These are phyloP conservation scores for Nemania sp. DNA, from an alignment of 2,329 filamentous ascomycete genomes.

Conservation along the genomic window DNA sequence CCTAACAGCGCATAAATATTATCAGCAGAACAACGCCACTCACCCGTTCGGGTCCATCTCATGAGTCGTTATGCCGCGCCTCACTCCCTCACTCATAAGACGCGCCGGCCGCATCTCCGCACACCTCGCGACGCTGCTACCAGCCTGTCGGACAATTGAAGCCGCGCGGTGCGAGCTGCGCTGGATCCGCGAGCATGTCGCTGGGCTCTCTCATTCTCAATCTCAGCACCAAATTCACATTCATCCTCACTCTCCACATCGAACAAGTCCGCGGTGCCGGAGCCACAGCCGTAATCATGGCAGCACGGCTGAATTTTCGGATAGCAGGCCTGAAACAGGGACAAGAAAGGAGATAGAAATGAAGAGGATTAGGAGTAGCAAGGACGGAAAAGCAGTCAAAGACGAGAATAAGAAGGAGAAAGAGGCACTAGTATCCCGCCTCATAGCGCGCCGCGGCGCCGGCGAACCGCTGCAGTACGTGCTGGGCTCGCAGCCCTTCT, in stretches of 20 bases:
- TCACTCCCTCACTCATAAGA: constrained; percentile 60
- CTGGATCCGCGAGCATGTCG: constrained; percentile 69
- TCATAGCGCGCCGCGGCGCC: constrained; percentile 54
- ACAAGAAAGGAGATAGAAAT: background rate
- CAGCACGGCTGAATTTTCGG: background rate
- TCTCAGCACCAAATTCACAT: too few relatives aligned
- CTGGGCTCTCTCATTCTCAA: constrained; percentile 5
- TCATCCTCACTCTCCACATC: too few relatives aligned
- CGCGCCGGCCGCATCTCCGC: constrained; percentile 57
- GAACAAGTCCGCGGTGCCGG: too few relatives aligned
- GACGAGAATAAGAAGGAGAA: background rate
- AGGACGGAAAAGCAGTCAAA: too few relatives aligned
- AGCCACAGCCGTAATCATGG: background rate
- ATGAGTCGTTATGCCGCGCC: constrained; percentile 60
- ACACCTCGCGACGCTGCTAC: constrained; percentile 63
- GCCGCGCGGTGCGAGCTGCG: constrained; percentile 70
- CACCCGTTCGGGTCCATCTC: too few relatives aligned
- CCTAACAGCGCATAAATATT: too few relatives aligned
- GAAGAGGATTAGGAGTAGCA: too few relatives aligned
- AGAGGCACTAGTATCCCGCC: constrained; percentile 36
- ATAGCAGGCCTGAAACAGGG: background rate
- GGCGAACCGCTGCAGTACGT: constrained; percentile 89
- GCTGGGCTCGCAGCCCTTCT: constrained; percentile 86
- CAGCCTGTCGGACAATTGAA: constrained; percentile 50
- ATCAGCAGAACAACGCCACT: too few relatives aligned